phyloP scores from a whole-genome alignment of 1,284 basidiomycete species.

The Boletus sp. region DNA sequence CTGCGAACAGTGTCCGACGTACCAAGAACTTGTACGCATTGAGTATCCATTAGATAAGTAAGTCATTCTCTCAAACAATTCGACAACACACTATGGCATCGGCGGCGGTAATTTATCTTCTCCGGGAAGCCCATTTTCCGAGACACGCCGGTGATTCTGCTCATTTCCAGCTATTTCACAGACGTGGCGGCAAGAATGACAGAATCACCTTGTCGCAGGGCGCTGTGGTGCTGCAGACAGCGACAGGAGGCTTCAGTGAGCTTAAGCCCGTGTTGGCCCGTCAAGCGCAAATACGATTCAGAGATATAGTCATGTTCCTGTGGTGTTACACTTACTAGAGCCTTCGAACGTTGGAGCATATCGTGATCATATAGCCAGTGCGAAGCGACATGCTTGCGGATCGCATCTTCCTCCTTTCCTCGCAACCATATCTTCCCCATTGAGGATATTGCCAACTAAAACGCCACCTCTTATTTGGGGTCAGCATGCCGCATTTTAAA shows the following conservation, averaged over 20 bases:
- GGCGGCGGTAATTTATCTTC: background rate
- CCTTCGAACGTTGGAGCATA: slow-evolving; percentile 15
- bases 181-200: slow-evolving; percentile 32
- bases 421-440: slow-evolving; percentile 9
- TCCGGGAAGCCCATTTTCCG: background rate
- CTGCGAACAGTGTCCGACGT: background rate
- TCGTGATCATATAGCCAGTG: slow-evolving; percentile 8
- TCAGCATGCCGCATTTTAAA: background rate
- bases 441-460: slow-evolving; percentile 13
- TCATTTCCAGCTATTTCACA: slow-evolving; percentile 28
- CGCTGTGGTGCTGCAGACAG: slow-evolving; percentile 35
- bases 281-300: background rate
- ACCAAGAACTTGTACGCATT: background rate
- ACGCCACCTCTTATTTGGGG: slow-evolving; percentile 10
- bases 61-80: slow-evolving; percentile 42
- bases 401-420: slow-evolving; percentile 21
- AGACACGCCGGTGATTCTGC: slow-evolving; percentile 13
- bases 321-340: background rate
- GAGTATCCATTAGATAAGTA: too few species aligned
- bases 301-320: background rate
- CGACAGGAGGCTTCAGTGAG: slow-evolving; percentile 24
- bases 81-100: slow-evolving; percentile 45
- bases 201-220: slow-evolving; percentile 27
- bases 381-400: slow-evolving; percentile 5
- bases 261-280: slow-evolving; percentile 11